A percentile compares a stretch with the other conserved stretches of the same genome.
Evolutionary conservation across 2,329 filamentous ascomycete genomes (phyloP).

Genomic region (Ceratocystiopsis minuta): DNA sequence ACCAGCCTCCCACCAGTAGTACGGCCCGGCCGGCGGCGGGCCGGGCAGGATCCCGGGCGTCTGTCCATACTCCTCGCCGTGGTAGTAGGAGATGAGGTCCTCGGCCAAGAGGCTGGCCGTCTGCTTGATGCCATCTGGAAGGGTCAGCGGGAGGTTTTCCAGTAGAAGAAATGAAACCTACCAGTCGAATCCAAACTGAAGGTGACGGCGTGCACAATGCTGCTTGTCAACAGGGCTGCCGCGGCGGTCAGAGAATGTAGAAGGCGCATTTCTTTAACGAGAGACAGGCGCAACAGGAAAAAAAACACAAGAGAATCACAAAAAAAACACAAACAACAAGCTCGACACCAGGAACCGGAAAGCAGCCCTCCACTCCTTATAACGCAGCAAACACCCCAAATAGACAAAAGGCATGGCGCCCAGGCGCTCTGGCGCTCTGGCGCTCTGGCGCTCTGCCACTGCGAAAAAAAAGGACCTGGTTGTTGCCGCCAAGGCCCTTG

Average conservation of each 20-base stretch:
- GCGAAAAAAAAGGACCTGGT: too few species aligned
- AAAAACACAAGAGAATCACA: background rate
- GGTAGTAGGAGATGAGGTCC: constrained; percentile 16
- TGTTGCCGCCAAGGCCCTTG: too few species aligned
- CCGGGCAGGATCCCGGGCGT: constrained; percentile 15
- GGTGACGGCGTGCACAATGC: background rate
- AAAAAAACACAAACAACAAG: background rate
- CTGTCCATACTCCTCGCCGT: constrained; percentile 15
- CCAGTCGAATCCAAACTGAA: constrained; percentile 5
- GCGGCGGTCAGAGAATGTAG: background rate
- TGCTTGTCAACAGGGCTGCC: background rate
- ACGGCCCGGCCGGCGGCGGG: constrained; percentile 14
- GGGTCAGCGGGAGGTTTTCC: background rate
- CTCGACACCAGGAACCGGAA: too few species aligned
- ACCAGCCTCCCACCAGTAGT: constrained; percentile 18
- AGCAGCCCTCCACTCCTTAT: too few species aligned
- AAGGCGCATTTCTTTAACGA: too few species aligned
- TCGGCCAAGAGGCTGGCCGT: constrained; percentile 11
- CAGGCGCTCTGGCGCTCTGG: too few species aligned
- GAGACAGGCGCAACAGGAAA: background rate
- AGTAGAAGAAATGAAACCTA: background rate
- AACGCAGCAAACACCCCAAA: too few species aligned
- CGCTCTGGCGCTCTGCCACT: too few species aligned
- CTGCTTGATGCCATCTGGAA: constrained; percentile 8
- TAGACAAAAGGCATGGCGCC: too few species aligned